These are phyloP conservation scores for Phyllosticta paracitricarpa DNA, from an alignment of 2,329 filamentous ascomycete species.

Conservation along the genomic window DNA sequence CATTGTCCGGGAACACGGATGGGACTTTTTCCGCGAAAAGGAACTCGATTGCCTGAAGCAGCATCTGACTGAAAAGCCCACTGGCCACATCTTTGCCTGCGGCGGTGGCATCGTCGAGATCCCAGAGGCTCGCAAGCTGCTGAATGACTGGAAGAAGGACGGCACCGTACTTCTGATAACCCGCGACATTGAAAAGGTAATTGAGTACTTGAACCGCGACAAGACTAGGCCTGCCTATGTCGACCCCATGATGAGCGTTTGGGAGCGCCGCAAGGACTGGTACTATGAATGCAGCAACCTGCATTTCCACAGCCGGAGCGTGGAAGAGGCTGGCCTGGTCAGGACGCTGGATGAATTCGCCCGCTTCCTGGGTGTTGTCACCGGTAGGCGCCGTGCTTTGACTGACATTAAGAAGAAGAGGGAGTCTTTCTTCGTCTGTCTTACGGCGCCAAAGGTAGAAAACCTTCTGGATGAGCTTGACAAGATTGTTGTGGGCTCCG, in stretches of 20 bases:
- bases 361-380: conserved; percentile 61
- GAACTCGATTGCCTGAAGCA: conserved; percentile 67
- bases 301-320: conserved; percentile 75
- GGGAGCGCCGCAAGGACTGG: conserved; percentile 78
- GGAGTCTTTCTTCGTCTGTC: conserved; percentile 83
- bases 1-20: conserved; percentile 68
- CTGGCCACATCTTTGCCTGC: conserved; percentile 78
- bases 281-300: conserved; percentile 90
- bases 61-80: conserved; percentile 63
- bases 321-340: conserved; percentile 39
- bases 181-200: conserved; percentile 75
- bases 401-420: conserved; percentile 51
- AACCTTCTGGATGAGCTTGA: conserved; percentile 56
- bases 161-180: conserved; percentile 83
- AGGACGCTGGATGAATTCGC: conserved; percentile 58
- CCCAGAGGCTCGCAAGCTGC: conserved; percentile 64
- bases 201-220: conserved; percentile 80
- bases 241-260: conserved; percentile 85
- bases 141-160: conserved; percentile 60
- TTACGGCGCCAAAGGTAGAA: conserved; percentile 70
- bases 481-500: conserved; percentile 68
- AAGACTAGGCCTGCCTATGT: conserved; percentile 87
- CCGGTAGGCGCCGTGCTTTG: conserved; percentile 47
- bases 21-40: conserved; percentile 76
- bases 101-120: conserved; percentile 90